Conservation (phyloP, 2,329 filamentous ascomycete genomes). For the Magnaporthales sp. region DNA sequence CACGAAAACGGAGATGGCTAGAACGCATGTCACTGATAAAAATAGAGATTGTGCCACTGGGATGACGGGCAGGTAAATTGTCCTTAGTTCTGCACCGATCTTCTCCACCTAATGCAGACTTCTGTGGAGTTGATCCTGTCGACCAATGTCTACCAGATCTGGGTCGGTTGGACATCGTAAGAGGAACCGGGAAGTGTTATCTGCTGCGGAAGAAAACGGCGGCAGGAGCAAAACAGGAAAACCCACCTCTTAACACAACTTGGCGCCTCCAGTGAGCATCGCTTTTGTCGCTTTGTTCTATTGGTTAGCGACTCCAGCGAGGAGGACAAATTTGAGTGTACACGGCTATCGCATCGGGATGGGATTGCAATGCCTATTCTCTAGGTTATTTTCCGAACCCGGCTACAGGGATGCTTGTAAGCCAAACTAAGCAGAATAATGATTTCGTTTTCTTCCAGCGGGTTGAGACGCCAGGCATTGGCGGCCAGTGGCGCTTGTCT, state of each 20-base stretch:
- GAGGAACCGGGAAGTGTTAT: not conserved
- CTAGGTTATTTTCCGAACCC: too few relatives aligned
- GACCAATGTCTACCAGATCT: not conserved
- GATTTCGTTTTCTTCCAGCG: not conserved
- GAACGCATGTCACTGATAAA: not conserved
- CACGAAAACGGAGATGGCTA: not conserved
- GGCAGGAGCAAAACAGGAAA: not conserved
- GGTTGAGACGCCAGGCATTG: not conserved
- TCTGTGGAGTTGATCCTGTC: not conserved
- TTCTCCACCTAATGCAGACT: not conserved
- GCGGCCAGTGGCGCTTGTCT: not conserved
- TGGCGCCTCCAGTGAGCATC: not conserved
- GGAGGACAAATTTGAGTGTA: too few relatives aligned
- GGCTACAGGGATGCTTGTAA: too few relatives aligned
- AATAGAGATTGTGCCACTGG: not conserved
- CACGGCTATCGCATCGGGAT: too few relatives aligned
- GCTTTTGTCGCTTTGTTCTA: not conserved
- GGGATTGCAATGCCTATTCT: too few relatives aligned
- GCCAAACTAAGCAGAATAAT: not conserved
- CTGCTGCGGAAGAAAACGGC: not conserved
- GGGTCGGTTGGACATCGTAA: not conserved
- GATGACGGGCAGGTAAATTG: not conserved
- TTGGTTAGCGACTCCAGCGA: not conserved
- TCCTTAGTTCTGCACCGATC: not conserved
- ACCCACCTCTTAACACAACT: too few relatives aligned